A percentile compares a stretch with the other conserved stretches of the same genome.
Evolutionary conservation across 2,329 filamentous ascomycete species (phyloP).

Genomic region (Botryotinia globosa): DNA sequence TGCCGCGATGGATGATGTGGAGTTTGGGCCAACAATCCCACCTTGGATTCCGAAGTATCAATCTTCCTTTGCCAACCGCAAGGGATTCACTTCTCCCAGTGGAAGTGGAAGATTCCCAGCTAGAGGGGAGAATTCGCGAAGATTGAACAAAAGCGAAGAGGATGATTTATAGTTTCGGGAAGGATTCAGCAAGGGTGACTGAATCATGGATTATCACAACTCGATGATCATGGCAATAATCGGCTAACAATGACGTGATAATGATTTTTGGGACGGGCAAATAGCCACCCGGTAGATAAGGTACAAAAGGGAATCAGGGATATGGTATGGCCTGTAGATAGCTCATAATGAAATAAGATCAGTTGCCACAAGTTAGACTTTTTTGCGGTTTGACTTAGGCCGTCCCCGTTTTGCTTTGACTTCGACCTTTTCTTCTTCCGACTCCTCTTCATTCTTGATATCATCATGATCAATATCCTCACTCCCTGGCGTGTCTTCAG

Average conservation of each 20-base stretch:
- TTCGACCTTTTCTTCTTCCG: conserved; percentile 23
- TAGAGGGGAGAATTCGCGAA: neutral
- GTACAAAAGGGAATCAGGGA: neutral
- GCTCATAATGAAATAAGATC: neutral
- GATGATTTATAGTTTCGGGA: neutral
- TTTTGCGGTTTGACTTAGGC: conserved; percentile 12
- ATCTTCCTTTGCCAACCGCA: neutral
- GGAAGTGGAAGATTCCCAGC: neutral
- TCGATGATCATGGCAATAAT: neutral
- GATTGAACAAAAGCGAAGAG: neutral
- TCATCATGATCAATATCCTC: conserved; percentile 18
- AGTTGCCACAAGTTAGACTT: neutral
- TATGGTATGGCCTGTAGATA: neutral
- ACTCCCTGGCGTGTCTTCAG: conserved; percentile 12
- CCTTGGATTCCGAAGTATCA: neutral
- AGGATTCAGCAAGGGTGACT: too few relatives aligned
- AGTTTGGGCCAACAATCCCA: neutral
- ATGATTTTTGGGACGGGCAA: neutral
- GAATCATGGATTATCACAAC: neutral
- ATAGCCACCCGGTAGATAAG: neutral
- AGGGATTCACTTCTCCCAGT: neutral
- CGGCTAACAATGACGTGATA: neutral
- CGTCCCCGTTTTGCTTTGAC: conserved; percentile 19
- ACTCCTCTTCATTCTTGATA: conserved; percentile 19
- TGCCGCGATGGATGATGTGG: neutral